Conservation (phyloP, 768 basidiomycete species). For the Cytidiella melzeri region DNA sequence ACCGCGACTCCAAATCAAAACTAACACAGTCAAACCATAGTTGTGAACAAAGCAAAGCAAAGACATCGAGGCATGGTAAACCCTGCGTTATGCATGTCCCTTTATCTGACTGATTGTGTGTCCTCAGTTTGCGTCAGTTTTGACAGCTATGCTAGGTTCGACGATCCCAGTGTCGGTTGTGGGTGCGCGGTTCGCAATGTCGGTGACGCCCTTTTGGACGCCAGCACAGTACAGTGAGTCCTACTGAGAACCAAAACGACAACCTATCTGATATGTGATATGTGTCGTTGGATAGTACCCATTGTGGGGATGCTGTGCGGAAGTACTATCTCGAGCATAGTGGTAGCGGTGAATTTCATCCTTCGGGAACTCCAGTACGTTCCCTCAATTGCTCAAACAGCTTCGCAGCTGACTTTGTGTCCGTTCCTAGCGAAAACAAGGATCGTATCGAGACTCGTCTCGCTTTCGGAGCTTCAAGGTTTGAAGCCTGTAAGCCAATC, state of each 20-base stretch:
- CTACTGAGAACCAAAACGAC: background rate
- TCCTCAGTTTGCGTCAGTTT: constrained; percentile 7
- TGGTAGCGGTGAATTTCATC: constrained; percentile 64
- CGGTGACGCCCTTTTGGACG: constrained; percentile 72
- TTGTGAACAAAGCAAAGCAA: constrained; percentile 72
- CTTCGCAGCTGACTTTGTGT: constrained; percentile 46
- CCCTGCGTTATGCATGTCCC: background rate
- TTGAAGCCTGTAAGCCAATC: constrained; percentile 79
- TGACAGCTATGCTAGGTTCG: constrained; percentile 7
- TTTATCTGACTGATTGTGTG: too few relatives aligned
- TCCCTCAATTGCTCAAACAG: constrained; percentile 64
- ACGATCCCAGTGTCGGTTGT: constrained; percentile 52
- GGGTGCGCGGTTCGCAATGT: constrained; percentile 73
- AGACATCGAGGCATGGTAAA: constrained; percentile 69
- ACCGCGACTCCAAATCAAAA: too few relatives aligned
- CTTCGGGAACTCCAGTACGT: constrained; percentile 70
- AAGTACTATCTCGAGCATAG: constrained; percentile 68
- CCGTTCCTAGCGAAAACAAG: constrained; percentile 57
- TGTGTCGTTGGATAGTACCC: constrained; percentile 53
- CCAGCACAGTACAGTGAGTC: constrained; percentile 73
- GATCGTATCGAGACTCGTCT: constrained; percentile 86
- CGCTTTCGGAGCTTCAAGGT: constrained; percentile 77
- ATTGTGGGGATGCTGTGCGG: constrained; percentile 86
- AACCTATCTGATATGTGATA: background rate
- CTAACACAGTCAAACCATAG: constrained; percentile 26